Base-by-base conservation (phyloP, 2,329 filamentous ascomycete genomes). In the Aspergillus piperis region DNA sequence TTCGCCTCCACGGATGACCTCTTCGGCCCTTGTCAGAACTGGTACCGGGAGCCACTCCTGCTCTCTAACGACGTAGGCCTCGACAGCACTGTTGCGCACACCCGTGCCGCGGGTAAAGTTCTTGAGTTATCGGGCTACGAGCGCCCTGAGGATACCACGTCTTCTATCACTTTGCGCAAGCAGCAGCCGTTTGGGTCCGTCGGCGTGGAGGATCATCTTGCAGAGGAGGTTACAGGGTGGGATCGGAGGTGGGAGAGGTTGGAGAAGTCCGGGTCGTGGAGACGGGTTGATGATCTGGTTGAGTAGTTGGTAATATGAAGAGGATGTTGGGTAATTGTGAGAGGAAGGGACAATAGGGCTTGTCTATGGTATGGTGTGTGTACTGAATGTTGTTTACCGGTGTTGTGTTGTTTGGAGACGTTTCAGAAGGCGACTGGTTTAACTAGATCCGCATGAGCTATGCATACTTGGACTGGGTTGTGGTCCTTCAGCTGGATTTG, bases 1-100 rank as follows among this genome's bases (percentile, higher is more conserved):
- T 78, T 81, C 62, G 71, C 73, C 2, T 77, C 76, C 0, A 80
- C 77, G 2, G 78, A 81, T 60, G 79, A 81, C 54, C 58, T 79
- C 19, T 66, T 68, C 3, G 71, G 73, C 5, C 62, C 70, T 3
- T 53, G 62, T 23, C 62, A 66, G 17, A 57, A 66, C 10, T 79
- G 76, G 77, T 76, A 75, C 44, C 64, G 70, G 8, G 61, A 68
- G 5, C 32, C 32, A 36, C 32, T 36, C 5, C 71, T 73, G 48
- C 64, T 78, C 11, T 66, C 66, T 36, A 52, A 78, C 7, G 65
- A 68, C 50, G 32, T 15, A 5, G 10, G 32, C 15, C 32, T 75
- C 3, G 65, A 70, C 13, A 51, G 8, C 59, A 30, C 17, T 49
- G 21, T 6, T 8, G 19, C 32, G 10, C 32, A 36, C 17, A 36